Evolutionary conservation across 2,329 filamentous ascomycete genomes (phyloP).

Genomic region (Sordariomycetes sp.): DNA sequence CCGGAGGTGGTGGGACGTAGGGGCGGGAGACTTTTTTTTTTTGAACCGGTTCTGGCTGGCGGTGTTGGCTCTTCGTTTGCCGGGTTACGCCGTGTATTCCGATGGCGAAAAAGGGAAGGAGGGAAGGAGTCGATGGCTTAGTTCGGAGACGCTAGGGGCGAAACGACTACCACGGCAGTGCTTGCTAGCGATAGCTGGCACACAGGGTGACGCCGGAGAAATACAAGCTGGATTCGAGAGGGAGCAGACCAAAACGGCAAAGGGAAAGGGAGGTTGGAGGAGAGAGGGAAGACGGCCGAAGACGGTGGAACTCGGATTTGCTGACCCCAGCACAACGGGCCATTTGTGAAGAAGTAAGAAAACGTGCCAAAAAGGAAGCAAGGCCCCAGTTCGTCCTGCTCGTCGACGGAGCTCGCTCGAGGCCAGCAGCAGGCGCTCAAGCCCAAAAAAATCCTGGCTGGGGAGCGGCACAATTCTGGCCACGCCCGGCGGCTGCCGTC

Average conservation of each 20-base stretch:
- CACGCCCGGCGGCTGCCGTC: slow-evolving; percentile 2
- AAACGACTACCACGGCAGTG: not conserved
- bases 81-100: slow-evolving; percentile 4
- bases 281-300: slow-evolving; percentile 3
- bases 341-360: not conserved
- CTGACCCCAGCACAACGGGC: not conserved
- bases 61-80: not conserved
- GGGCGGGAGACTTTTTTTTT: too few relatives aligned
- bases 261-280: not conserved
- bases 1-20: not conserved
- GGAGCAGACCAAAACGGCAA: not conserved
- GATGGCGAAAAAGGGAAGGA: not conserved
- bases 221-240: not conserved
- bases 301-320: slow-evolving; percentile 1
- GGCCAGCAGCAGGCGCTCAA: not conserved
- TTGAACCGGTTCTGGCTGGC: not conserved
- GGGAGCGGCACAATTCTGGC: slow-evolving; percentile 1
- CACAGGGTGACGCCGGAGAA: not conserved
- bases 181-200: slow-evolving; percentile 1
- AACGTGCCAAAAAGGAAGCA: not conserved
- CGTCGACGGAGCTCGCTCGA: not conserved
- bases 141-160: not conserved
- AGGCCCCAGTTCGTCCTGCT: not conserved
- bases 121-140: too few relatives aligned
- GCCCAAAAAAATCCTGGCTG: slow-evolving; percentile 1